A percentile compares a stretch with the other conserved stretches of the same genome.
These are phyloP conservation scores for Isochrysis galbana DNA, from an alignment of 78 protist species.

Conservation along the genomic window DNA sequence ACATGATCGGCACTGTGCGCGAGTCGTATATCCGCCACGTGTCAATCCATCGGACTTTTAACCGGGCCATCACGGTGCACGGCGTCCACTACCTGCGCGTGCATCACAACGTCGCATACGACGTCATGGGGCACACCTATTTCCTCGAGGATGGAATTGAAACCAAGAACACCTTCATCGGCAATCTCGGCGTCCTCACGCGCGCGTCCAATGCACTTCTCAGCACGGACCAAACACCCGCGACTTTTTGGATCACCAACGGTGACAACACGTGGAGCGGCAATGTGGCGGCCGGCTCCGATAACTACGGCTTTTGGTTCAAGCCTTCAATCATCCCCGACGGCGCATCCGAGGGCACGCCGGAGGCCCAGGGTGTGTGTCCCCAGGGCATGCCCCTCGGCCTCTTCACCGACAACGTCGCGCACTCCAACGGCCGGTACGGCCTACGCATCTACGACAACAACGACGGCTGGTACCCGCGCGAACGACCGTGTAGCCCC, in stretches of 20 bases:
- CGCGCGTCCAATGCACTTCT: background rate
- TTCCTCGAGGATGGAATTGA: background rate
- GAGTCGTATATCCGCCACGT: background rate
- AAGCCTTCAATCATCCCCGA: background rate
- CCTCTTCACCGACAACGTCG: background rate
- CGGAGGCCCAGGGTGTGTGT: background rate
- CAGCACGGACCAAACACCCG: background rate
- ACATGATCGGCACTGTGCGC: background rate
- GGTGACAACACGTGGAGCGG: background rate
- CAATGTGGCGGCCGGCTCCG: background rate
- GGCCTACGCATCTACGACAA: background rate
- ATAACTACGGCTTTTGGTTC: background rate
- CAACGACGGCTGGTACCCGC: background rate
- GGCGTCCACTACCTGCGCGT: background rate
- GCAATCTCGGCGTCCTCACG: background rate
- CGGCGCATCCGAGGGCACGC: background rate
- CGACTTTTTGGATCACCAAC: background rate
- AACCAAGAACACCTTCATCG: background rate
- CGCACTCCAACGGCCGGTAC: background rate
- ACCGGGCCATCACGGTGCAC: background rate
- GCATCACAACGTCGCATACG: background rate
- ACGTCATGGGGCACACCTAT: background rate
- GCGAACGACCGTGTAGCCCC: background rate
- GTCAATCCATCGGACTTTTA: background rate
- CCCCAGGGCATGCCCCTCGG: background rate